Percentiles rank a stretch among this genome's conserved stretches.
Evolutionary conservation across 2,329 filamentous ascomycete genomes (phyloP).

Genomic region (Penicillium sp.): DNA sequence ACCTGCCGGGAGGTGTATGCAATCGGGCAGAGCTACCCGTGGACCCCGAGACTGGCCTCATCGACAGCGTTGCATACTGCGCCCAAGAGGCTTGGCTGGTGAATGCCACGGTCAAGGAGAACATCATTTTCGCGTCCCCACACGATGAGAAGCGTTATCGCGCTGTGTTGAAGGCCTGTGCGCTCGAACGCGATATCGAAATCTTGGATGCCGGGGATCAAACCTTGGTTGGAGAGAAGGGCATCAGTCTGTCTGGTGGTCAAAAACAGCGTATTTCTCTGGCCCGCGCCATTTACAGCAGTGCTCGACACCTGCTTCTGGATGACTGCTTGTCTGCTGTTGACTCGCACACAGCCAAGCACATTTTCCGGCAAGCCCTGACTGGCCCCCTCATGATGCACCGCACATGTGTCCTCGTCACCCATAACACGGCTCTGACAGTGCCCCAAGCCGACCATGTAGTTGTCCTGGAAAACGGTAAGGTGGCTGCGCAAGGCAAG

Average conservation of each 20-base stretch:
- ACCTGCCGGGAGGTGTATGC: slow-evolving; percentile 76
- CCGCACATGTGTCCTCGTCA: slow-evolving; percentile 90
- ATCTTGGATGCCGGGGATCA: slow-evolving; percentile 90
- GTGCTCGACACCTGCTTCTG: slow-evolving; percentile 80
- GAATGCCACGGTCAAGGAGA: slow-evolving; percentile 91
- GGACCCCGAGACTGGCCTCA: slow-evolving; percentile 77
- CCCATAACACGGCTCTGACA: slow-evolving; percentile 88
- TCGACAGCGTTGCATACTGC: slow-evolving; percentile 91
- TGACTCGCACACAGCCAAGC: slow-evolving; percentile 94
- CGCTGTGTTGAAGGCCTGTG: slow-evolving; percentile 84
- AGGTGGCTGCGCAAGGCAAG: slow-evolving; percentile 68
- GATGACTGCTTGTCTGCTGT: slow-evolving; percentile 96
- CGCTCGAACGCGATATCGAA: slow-evolving; percentile 80
- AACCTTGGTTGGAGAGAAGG: slow-evolving; percentile 93
- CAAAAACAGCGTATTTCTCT: slow-evolving; percentile 97
- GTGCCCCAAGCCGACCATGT: slow-evolving; percentile 74
- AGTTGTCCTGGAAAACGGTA: slow-evolving; percentile 81
- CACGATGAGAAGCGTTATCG: slow-evolving; percentile 78
- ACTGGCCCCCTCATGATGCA: slow-evolving; percentile 80
- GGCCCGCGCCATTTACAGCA: slow-evolving; percentile 94
- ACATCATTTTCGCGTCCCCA: slow-evolving; percentile 82
- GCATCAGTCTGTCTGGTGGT: slow-evolving; percentile 90
- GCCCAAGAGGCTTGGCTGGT: slow-evolving; percentile 96
- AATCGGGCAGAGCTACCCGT: slow-evolving; percentile 71
- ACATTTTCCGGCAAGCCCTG: slow-evolving; percentile 93